These are phyloP conservation scores for Sphaerulina populicola DNA, from an alignment of 2,329 filamentous ascomycete species.

Conservation along the genomic window DNA sequence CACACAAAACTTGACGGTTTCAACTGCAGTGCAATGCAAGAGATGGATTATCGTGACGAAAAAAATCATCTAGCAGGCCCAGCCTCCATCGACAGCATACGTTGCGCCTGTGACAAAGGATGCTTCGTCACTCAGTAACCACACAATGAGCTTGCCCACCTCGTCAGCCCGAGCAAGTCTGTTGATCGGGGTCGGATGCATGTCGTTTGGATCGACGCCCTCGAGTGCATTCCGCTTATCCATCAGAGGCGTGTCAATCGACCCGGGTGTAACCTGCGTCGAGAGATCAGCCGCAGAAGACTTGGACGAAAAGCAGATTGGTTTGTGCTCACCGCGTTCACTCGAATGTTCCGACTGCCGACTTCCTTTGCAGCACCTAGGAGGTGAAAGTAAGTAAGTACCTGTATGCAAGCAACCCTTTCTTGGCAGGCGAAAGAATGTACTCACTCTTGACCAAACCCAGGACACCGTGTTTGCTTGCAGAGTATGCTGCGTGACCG, in stretches of 20 bases:
- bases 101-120: constrained; percentile 44
- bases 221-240: constrained; percentile 27
- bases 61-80: constrained; percentile 18
- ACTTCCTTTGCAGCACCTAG: constrained; percentile 25
- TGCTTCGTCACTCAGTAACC: constrained; percentile 41
- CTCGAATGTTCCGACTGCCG: constrained; percentile 23
- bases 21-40: no score
- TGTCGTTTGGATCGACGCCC: constrained; percentile 19
- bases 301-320: no score
- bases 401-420: no score
- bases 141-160: constrained; percentile 36
- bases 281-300: not conserved
- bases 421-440: no score
- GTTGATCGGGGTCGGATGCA: constrained; percentile 22
- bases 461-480: constrained; percentile 27
- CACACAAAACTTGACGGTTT: no score
- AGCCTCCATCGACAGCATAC: constrained; percentile 42
- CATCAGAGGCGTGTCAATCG: constrained; percentile 26
- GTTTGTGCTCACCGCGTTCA: constrained; percentile 18
- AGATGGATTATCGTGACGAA: no score
- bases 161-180: constrained; percentile 22
- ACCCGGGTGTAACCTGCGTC: constrained; percentile 7
- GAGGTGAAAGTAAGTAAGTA: no score
- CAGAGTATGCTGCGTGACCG: constrained; percentile 25
- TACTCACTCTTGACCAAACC: constrained; percentile 19